These are phyloP conservation scores for Sporothrix inflata DNA, from an alignment of 2,329 filamentous ascomycete genomes.

Conservation along the genomic window DNA sequence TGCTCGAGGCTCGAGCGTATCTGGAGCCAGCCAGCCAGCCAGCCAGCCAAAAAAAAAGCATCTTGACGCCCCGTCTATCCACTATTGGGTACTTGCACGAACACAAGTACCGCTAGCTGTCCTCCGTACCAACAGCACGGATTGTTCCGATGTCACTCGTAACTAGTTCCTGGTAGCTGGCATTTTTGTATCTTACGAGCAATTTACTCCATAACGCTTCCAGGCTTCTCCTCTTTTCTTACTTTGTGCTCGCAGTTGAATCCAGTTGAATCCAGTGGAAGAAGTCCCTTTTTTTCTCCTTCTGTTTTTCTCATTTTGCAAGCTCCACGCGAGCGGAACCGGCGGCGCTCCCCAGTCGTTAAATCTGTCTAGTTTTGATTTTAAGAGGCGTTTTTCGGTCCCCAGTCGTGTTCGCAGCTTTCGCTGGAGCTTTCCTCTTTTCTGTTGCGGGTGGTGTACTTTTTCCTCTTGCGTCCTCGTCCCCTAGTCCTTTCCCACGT, in stretches of 20 bases:
- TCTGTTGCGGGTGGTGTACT: not conserved
- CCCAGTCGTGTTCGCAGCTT: not conserved
- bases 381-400: not conserved
- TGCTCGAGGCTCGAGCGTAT: not conserved
- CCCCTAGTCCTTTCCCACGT: not conserved
- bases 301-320: not conserved
- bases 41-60: too few species aligned
- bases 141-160: not conserved
- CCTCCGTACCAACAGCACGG: not conserved
- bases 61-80: not conserved
- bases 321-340: conserved; percentile 8
- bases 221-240: not conserved
- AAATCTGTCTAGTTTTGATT: not conserved
- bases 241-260: not conserved
- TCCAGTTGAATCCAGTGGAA: not conserved
- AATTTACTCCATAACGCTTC: not conserved
- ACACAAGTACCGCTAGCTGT: not conserved
- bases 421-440: not conserved
- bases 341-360: not conserved
- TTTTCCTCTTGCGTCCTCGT: not conserved
- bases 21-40: not conserved
- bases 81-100: not conserved
- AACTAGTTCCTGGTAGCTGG: not conserved
- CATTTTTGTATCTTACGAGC: too few species aligned
- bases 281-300: not conserved